Conservation (phyloP, 23 red algal species). For the Gracilaria caudata region DNA sequence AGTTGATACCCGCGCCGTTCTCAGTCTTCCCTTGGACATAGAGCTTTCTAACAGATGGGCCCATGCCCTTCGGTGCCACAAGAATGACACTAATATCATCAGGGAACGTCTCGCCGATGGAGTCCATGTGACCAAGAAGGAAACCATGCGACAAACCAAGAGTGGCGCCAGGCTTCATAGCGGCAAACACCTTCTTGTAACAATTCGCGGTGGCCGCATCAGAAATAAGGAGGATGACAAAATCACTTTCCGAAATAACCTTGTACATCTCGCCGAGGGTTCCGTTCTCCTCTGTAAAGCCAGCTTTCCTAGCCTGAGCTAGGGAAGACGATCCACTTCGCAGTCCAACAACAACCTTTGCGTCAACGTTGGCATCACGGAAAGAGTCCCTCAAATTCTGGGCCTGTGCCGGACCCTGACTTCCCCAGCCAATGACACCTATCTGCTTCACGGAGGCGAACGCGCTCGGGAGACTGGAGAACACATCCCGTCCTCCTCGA, state of each 20-base stretch:
- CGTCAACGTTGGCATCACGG: conserved; percentile 74
- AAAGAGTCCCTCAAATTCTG: conserved; percentile 98
- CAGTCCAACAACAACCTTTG: conserved; percentile 83
- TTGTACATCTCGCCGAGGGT: conserved; percentile 94
- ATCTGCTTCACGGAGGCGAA: conserved; percentile 87
- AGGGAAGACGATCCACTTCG: conserved; percentile 67
- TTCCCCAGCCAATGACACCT: conserved; percentile 98
- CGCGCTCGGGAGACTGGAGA: conserved; percentile 68
- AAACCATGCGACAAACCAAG: conserved; percentile 97
- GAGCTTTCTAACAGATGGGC: conserved; percentile 91
- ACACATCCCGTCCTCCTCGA: conserved; percentile 89
- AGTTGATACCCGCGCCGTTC: conserved; percentile 97
- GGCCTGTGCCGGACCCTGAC: conserved; percentile 96
- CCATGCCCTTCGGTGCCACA: conserved; percentile 99
- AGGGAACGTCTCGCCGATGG: conserved; percentile 85
- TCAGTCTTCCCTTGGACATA: conserved; percentile 95
- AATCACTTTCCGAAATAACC: conserved; percentile 86
- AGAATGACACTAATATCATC: conserved; percentile 92
- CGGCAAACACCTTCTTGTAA: conserved; percentile 83
- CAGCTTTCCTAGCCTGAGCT: conserved; percentile 71
- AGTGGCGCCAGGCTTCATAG: conserved; percentile 96
- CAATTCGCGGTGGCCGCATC: conserved; percentile 88
- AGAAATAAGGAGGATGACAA: conserved; percentile 92
- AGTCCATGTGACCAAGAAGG: conserved; percentile 95
- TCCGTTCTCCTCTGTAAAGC: conserved; percentile 90